phyloP scores from a whole-genome alignment of 192 early-diverging fungal species.

The Linnemannia exigua region DNA sequence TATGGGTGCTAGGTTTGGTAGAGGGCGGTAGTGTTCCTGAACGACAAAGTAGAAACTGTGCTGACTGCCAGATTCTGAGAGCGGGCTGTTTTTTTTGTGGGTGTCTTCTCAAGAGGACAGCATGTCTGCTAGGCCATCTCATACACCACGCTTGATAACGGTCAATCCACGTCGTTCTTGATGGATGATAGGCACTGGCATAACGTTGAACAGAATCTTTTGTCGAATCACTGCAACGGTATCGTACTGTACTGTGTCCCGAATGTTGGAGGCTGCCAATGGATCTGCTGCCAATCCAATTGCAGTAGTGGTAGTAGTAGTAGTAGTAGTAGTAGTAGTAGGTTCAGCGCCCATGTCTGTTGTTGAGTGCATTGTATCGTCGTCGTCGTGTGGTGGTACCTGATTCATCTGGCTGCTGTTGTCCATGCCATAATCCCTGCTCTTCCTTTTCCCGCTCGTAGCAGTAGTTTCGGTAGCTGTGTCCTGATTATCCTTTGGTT shows the following conservation, averaged over 20 bases:
- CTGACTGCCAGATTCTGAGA: background rate
- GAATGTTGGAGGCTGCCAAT: constrained; percentile 15
- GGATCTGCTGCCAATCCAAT: background rate
- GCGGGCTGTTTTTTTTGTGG: background rate
- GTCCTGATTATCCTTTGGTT: background rate
- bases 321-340: background rate
- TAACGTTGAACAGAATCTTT: constrained; percentile 51
- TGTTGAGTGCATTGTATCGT: constrained; percentile 40
- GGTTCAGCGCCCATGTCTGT: background rate
- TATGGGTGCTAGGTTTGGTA: background rate
- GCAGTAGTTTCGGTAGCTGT: background rate
- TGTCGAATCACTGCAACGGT: constrained; percentile 49
- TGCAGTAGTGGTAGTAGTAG: background rate
- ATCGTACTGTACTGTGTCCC: constrained; percentile 27
- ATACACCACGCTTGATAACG: constrained; percentile 48
- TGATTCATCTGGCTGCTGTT: background rate
- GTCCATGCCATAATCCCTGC: background rate
- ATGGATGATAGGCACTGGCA: constrained; percentile 54
- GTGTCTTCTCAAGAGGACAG: background rate
- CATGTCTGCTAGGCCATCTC: background rate
- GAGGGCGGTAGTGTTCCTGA: background rate
- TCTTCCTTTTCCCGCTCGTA: constrained; percentile 5
- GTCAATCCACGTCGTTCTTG: constrained; percentile 48
- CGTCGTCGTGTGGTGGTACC: constrained; percentile 28
- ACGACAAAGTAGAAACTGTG: too few species aligned